phyloP scores from a whole-genome alignment of 306 rosid genomes.

The Morella rubra region DNA sequence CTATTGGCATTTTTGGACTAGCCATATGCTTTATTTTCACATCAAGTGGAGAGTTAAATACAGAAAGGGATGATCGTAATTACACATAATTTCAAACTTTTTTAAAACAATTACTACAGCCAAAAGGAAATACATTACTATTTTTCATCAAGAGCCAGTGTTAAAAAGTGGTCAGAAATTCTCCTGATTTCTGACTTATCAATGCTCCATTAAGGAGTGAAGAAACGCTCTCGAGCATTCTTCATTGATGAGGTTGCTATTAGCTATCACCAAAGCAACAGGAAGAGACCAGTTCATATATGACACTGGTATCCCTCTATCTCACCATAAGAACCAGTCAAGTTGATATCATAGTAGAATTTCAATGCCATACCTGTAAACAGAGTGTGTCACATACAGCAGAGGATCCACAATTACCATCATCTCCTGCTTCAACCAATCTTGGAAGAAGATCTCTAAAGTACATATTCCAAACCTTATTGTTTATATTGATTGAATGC shows the following conservation, averaged over 20 bases:
- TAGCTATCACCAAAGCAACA: background rate
- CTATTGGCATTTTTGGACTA: no score
- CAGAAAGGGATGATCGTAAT: no score
- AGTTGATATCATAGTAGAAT: background rate
- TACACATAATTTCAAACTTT: no score
- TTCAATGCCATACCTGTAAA: slow-evolving; percentile 47
- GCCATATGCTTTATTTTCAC: no score
- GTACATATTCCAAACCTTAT: slow-evolving; percentile 45
- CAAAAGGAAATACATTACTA: no score
- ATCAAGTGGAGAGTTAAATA: no score
- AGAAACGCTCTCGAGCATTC: background rate
- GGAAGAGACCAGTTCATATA: slow-evolving; percentile 2
- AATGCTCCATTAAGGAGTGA: background rate
- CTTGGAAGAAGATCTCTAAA: slow-evolving; percentile 56
- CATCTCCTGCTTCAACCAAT: slow-evolving; percentile 48
- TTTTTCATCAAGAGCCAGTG: no score
- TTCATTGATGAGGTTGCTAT: background rate
- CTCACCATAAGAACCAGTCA: background rate
- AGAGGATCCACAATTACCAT: slow-evolving; percentile 53
- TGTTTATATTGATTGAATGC: slow-evolving; percentile 52
- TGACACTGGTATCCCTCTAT: background rate
- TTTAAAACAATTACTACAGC: no score
- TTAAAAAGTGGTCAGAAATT: no score
- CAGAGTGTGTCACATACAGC: slow-evolving; percentile 62
- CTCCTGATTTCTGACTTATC: no score